Base-by-base conservation (phyloP, 108 stramenopile species). In the Seminavis robusta region DNA sequence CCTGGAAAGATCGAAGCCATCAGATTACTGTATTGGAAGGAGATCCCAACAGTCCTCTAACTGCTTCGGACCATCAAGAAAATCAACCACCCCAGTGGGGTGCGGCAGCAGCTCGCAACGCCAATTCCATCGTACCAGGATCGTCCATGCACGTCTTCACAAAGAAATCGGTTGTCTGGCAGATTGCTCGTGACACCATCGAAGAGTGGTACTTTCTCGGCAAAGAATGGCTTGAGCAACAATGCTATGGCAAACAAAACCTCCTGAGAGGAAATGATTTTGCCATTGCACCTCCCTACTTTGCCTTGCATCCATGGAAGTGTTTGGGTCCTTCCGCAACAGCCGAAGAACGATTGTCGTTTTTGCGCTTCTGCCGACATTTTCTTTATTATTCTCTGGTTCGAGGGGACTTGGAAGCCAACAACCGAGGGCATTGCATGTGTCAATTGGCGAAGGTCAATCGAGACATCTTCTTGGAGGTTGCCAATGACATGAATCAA, bases 101-200 rank as follows among this genome's bases (percentile, higher is more conserved):
- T 15, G 77, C 73, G 31, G 77, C 77, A 7, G 73, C 77, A 1
- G 77, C 77, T 30, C 44, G 72, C 33, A 78, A 78, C 52, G 71
- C 72, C 17, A 78, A 78, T 33, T 58, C 45, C 26, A 45, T 78
- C 3, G 72, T 68, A 2, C 71, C 71, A 20, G 77, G 69, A 37
- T 71, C 65, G 7, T 38, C 72, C 6, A 73, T 78, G 71, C 77
- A 78, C 32, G 36, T 78, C 34, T 73, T 78, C 60, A 54, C 53
- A 19, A 67, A 68, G 32, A 20, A 65, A 5, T 56, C 41, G 10
- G 65, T 65, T 27, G 43, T 77, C 20, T 15, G 26, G 10, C 38
- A 57, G 24, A 55, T 77, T 32, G 25, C 59, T 16, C 33, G 33
- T 9, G 74, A 72, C 43, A 68, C 71, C 28, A 37, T 59, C 4